Conservation (phyloP, 257 asterid genomes). For the Primulina huaijiensis region DNA sequence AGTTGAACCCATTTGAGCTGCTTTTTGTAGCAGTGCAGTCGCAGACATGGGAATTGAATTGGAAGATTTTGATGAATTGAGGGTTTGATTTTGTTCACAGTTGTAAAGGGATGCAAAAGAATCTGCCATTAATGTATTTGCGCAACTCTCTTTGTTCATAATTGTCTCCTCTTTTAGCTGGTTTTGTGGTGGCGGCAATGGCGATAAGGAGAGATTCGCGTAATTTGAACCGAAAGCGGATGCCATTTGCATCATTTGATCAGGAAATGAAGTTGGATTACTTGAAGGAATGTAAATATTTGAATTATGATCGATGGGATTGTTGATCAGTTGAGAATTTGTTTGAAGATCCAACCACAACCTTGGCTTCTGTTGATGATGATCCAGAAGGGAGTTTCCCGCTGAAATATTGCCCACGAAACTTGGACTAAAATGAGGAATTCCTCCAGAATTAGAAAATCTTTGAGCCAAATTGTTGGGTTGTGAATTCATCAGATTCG, state of each 20-base stretch:
- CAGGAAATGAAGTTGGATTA: conserved; percentile 24
- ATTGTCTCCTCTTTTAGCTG: conserved; percentile 39
- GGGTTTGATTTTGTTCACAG: conserved; percentile 20
- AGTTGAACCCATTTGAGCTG: conserved; percentile 86
- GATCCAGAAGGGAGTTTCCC: conserved; percentile 16
- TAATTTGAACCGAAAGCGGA: conserved; percentile 36
- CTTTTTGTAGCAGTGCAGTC: conserved; percentile 77
- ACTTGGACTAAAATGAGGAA: conserved; percentile 31
- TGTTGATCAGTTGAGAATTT: conserved; percentile 24
- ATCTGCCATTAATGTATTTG: conserved; percentile 22
- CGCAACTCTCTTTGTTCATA: background rate
- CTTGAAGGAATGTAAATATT: conserved; percentile 33
- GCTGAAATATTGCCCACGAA: conserved; percentile 14
- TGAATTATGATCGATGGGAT: conserved; percentile 19
- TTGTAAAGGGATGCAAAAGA: conserved; percentile 34
- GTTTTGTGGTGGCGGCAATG: conserved; percentile 27
- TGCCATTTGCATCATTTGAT: conserved; percentile 34
- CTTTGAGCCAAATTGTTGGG: conserved; percentile 36
- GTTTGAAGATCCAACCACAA: conserved; percentile 53
- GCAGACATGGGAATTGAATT: conserved; percentile 46
- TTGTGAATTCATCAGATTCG: conserved; percentile 29
- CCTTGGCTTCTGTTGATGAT: conserved; percentile 42
- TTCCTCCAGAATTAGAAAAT: conserved; percentile 24
- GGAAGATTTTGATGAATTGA: conserved; percentile 19
- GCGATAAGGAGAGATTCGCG: conserved; percentile 43